These are phyloP conservation scores for Pichia inconspicua DNA, from an alignment of 1,139 yeast species.

Conservation along the genomic window DNA sequence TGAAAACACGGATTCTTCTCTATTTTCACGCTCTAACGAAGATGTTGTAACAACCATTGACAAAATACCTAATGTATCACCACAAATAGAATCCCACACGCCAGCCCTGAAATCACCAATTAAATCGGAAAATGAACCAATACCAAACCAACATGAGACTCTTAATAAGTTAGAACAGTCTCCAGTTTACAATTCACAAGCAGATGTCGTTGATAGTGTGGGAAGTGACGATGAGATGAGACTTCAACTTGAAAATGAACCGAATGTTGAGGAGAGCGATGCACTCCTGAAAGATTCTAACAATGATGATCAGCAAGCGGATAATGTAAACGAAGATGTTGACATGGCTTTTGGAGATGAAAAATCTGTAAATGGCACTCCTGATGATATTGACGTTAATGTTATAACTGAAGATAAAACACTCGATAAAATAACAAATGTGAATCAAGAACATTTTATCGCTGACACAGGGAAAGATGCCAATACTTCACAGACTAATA, in stretches of 20 bases:
- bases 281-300: not conserved
- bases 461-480: not conserved
- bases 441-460: not conserved
- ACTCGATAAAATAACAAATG: not conserved
- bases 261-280: not conserved
- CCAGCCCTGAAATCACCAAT: not conserved
- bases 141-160: too few relatives aligned
- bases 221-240: too few relatives aligned
- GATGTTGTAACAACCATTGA: not conserved
- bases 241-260: not conserved
- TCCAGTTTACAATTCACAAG: too few relatives aligned
- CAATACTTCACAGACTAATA: not conserved
- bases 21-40: too few relatives aligned
- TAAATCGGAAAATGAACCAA: too few relatives aligned
- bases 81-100: not conserved
- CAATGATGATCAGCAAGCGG: not conserved
- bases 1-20: not conserved
- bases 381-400: not conserved
- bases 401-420: not conserved
- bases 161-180: too few relatives aligned
- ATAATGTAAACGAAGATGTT: not conserved
- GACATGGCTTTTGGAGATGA: not conserved
- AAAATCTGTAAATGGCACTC: not conserved
- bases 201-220: too few relatives aligned
- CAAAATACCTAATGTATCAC: not conserved